Evolutionary conservation across 1,284 basidiomycete genomes (phyloP).

Genomic region (Phenoliferia sp.): DNA sequence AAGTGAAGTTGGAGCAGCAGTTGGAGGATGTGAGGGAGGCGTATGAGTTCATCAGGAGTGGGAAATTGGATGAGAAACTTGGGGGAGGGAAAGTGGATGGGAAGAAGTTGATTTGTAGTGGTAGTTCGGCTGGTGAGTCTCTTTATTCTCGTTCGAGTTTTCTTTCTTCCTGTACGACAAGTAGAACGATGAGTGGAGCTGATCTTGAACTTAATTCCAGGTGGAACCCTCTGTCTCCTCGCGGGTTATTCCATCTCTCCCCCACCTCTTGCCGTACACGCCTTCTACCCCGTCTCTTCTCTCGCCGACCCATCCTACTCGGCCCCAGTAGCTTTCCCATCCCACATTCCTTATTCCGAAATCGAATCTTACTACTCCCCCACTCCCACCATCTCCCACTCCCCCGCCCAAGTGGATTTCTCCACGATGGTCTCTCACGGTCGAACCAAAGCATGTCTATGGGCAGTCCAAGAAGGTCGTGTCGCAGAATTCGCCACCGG

Average conservation of each 20-base stretch:
- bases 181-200: too few relatives aligned
- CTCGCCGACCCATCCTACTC: slow-evolving; percentile 19
- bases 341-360: slow-evolving; percentile 5
- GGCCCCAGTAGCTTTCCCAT: slow-evolving; percentile 17
- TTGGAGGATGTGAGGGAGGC: slow-evolving; percentile 16
- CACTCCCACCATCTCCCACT: slow-evolving; percentile 16
- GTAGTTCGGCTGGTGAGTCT: slow-evolving; percentile 17
- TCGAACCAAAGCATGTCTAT: slow-evolving; percentile 22
- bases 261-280: slow-evolving; percentile 6
- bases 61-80: slow-evolving; percentile 9
- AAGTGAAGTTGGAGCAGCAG: slow-evolving; percentile 14
- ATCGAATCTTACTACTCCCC: slow-evolving; percentile 13
- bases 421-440: slow-evolving; percentile 9
- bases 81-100: slow-evolving; percentile 15
- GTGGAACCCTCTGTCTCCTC: slow-evolving; percentile 16
- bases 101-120: slow-evolving; percentile 3
- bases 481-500: slow-evolving; percentile 1
- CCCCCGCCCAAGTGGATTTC: slow-evolving; percentile 25
- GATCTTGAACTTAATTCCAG: not conserved
- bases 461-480: slow-evolving; percentile 20
- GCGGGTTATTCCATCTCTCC: slow-evolving; percentile 13
- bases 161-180: too few relatives aligned
- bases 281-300: slow-evolving; percentile 18
- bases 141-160: not conserved
- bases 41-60: slow-evolving; percentile 8